These are phyloP conservation scores for Tripidium arundinaceum DNA, from an alignment of 202 grass and related monocot genomes.

Conservation along the genomic window DNA sequence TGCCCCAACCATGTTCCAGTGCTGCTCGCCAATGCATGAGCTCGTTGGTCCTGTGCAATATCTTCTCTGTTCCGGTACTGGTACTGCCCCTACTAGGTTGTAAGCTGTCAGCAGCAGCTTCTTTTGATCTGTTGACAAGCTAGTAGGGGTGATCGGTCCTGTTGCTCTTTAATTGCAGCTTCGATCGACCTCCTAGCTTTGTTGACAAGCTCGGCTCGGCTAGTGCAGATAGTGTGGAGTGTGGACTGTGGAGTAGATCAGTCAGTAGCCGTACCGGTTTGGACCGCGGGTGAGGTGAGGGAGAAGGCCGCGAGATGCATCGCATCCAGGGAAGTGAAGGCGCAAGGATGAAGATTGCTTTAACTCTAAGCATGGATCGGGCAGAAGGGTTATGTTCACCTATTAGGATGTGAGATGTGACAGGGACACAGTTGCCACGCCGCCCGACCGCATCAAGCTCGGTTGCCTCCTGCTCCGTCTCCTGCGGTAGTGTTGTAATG, in stretches of 20 bases:
- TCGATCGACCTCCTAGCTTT: background rate
- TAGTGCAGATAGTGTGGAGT: background rate
- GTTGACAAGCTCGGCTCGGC: background rate
- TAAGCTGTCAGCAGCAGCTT: slow-evolving; percentile 2
- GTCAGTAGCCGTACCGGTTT: background rate
- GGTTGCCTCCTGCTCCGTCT: background rate
- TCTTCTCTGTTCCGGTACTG: background rate
- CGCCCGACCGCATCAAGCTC: background rate
- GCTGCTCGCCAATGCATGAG: background rate
- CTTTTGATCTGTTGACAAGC: too few species aligned
- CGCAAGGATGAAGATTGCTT: slow-evolving; percentile 19
- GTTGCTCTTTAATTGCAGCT: background rate
- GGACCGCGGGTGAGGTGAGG: background rate
- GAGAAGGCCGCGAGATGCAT: background rate
- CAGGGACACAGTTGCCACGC: background rate
- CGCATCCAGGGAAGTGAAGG: background rate
- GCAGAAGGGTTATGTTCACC: background rate
- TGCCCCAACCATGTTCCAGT: slow-evolving; percentile 51
- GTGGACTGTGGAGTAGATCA: background rate
- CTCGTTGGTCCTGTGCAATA: background rate
- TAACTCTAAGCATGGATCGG: background rate
- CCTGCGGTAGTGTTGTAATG: too few species aligned
- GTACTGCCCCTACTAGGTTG: background rate
- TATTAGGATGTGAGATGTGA: background rate
- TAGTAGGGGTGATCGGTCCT: too few species aligned